phyloP scores from a whole-genome alignment of 352 stramenopile species.

The Phytopythium litorale region DNA sequence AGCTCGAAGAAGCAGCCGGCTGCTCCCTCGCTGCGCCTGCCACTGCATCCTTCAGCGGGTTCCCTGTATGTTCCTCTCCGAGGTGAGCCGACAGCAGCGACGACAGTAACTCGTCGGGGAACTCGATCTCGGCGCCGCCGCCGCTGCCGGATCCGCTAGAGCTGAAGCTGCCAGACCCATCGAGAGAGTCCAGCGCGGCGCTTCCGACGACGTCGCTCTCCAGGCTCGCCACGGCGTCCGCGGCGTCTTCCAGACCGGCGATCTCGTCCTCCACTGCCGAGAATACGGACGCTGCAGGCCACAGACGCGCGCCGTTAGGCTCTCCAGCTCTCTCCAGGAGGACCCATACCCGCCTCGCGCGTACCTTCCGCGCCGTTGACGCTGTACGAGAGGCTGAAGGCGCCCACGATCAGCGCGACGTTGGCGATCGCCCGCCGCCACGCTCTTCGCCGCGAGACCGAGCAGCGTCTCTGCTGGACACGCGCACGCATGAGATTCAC shows the following conservation, averaged over 20 bases:
- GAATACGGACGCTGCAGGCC: background rate
- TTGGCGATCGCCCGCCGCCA: background rate
- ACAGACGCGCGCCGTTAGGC: too few relatives aligned
- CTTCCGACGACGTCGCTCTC: slow-evolving; percentile 2
- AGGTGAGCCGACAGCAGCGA: background rate
- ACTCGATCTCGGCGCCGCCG: slow-evolving; percentile 1
- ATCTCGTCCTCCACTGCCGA: slow-evolving; percentile 5
- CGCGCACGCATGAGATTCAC: background rate
- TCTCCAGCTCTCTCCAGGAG: background rate
- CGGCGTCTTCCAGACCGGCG: slow-evolving; percentile 2
- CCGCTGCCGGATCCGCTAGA: slow-evolving; percentile 5
- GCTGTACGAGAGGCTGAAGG: background rate
- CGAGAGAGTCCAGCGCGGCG: slow-evolving; percentile 1
- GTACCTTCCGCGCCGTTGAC: background rate
- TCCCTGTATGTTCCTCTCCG: too few relatives aligned
- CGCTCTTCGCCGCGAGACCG: background rate
- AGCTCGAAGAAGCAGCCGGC: background rate
- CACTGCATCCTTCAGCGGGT: background rate
- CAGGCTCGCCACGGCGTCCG: slow-evolving; percentile 3
- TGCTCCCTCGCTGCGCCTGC: background rate
- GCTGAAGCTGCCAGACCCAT: background rate
- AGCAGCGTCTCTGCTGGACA: background rate
- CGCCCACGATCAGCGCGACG: background rate
- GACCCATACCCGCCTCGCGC: background rate
- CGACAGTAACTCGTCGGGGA: background rate